phyloP scores from a whole-genome alignment of 352 stramenopile species.

The Globisporangium camurandrum region DNA sequence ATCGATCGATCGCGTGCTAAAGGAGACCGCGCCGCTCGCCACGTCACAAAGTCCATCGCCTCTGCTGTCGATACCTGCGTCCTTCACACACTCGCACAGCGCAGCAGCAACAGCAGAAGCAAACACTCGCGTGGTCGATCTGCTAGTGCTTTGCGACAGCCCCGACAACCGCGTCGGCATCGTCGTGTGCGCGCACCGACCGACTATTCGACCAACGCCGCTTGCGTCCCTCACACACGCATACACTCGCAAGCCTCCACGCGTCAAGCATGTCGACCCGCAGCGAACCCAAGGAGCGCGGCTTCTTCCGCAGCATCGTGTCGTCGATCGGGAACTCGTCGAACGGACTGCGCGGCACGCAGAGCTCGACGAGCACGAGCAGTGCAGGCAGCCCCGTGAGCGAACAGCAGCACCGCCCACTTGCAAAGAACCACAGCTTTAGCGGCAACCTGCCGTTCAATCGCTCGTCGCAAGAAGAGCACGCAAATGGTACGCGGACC shows the following conservation, averaged over 20 bases:
- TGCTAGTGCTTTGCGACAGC: background rate
- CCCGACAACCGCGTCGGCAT: too few relatives aligned
- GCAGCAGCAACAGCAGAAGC: background rate
- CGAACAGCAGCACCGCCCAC: slow-evolving; percentile 13
- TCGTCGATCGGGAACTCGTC: slow-evolving; percentile 50
- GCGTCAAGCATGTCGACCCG: slow-evolving; percentile 23
- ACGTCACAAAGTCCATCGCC: background rate
- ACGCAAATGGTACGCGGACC: slow-evolving; percentile 11
- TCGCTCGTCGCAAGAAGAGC: slow-evolving; percentile 26
- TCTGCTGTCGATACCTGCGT: background rate
- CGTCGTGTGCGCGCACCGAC: background rate
- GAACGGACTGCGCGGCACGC: slow-evolving; percentile 16
- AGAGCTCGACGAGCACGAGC: slow-evolving; percentile 22
- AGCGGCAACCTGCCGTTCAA: slow-evolving; percentile 63
- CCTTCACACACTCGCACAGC: background rate
- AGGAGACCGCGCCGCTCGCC: background rate
- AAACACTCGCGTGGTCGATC: background rate
- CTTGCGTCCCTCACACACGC: background rate
- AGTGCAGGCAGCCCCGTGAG: slow-evolving; percentile 18
- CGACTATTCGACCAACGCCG: slow-evolving; percentile 1
- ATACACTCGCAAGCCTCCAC: background rate
- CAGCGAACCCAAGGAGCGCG: slow-evolving; percentile 25
- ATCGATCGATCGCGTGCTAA: too few relatives aligned
- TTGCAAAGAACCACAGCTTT: slow-evolving; percentile 64
- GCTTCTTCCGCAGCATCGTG: slow-evolving; percentile 59